Conservation (phyloP, 116 monocot genomes). For the Thalassia testudinum region DNA sequence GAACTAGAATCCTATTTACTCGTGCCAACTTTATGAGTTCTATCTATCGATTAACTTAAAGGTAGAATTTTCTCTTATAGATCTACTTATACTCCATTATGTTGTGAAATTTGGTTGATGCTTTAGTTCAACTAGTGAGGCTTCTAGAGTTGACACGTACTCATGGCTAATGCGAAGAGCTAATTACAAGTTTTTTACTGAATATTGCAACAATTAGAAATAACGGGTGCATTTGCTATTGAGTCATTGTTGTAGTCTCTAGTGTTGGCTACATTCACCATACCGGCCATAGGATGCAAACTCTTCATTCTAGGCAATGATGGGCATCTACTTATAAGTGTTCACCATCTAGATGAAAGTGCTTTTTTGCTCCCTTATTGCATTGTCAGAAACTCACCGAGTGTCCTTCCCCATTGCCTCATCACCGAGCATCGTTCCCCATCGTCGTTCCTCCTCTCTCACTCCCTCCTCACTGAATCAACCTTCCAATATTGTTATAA, state of each 20-base stretch:
- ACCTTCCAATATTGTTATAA: no score
- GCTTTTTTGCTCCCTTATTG: no score
- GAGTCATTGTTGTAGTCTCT: conserved; percentile 78
- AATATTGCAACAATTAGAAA: conserved; percentile 94
- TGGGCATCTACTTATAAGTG: conserved; percentile 79
- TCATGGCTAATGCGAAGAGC: conserved; percentile 95
- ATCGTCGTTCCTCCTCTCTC: no score
- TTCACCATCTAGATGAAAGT: no score
- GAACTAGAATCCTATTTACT: no score
- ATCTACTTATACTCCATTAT: no score
- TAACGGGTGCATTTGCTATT: conserved; percentile 78
- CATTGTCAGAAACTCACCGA: no score
- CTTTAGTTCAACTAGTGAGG: conserved; percentile 91
- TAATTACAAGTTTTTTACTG: conserved; percentile 76
- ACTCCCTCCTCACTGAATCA: no score
- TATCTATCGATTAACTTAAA: no score
- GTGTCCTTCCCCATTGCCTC: no score
- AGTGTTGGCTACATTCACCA: conserved; percentile 83
- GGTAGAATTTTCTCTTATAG: not conserved
- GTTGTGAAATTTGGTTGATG: conserved; percentile 31
- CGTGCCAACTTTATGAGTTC: no score
- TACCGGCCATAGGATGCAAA: conserved; percentile 76
- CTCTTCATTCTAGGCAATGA: conserved; percentile 62
- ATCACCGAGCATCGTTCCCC: no score
- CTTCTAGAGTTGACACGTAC: conserved; percentile 79